A percentile compares a stretch with the other conserved stretches of the same genome.
phyloP scores from a whole-genome alignment of 2,329 filamentous ascomycete species.

The Macroventuria anomochaeta region DNA sequence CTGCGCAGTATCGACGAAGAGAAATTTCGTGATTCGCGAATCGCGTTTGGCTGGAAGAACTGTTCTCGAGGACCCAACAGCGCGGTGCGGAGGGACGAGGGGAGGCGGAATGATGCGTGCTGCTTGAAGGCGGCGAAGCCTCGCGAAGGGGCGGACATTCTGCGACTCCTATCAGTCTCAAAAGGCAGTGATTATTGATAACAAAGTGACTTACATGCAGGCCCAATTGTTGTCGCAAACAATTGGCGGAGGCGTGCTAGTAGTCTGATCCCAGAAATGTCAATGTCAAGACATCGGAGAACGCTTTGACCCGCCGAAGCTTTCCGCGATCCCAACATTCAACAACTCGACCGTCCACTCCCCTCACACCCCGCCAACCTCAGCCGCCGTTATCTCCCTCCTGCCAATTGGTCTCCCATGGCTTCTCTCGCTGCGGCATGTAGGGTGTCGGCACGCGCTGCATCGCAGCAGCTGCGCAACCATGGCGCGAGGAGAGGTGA shows the following conservation, averaged over 20 bases:
- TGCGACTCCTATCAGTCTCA: slow-evolving; percentile 1
- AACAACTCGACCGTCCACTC: slow-evolving; percentile 27
- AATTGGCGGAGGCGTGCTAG: slow-evolving; percentile 4
- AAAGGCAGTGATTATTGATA: background rate
- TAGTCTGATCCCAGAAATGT: slow-evolving; percentile 13
- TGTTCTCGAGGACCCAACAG: slow-evolving; percentile 37
- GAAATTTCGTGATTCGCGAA: slow-evolving; percentile 29
- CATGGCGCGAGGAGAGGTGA: slow-evolving; percentile 66
- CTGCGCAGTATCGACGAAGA: slow-evolving; percentile 33
- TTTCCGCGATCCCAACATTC: slow-evolving; percentile 44
- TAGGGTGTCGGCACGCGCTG: slow-evolving; percentile 68
- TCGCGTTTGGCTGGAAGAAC: slow-evolving; percentile 22
- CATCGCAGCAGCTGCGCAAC: slow-evolving; percentile 59
- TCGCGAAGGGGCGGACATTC: slow-evolving; percentile 43
- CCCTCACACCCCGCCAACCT: slow-evolving; percentile 21
- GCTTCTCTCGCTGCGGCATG: slow-evolving; percentile 70
- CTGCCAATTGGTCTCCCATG: slow-evolving; percentile 56
- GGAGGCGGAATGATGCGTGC: slow-evolving; percentile 39
- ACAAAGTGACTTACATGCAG: background rate
- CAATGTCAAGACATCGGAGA: slow-evolving; percentile 14
- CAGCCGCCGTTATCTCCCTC: slow-evolving; percentile 21
- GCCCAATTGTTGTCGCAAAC: background rate
- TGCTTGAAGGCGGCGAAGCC: slow-evolving; percentile 38
- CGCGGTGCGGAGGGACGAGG: slow-evolving; percentile 42
- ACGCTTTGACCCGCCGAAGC: slow-evolving; percentile 27